phyloP scores from a whole-genome alignment of 1,139 yeast genomes.

The Saccharomyces hybrid region DNA sequence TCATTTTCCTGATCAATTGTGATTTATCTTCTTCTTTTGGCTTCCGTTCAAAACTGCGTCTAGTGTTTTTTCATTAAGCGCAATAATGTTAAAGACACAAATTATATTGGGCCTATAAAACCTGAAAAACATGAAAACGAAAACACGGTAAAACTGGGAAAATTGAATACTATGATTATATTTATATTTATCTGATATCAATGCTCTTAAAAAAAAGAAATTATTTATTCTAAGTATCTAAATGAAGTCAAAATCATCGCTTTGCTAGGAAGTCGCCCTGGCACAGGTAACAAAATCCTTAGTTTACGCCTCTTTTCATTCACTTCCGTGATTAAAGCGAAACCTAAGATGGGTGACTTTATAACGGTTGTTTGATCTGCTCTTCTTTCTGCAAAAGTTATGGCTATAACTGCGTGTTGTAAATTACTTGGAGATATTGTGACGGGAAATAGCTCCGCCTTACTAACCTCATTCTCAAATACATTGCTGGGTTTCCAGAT shows the following conservation, averaged over 20 bases:
- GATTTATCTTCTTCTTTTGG: not conserved
- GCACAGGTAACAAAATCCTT: conserved; percentile 75
- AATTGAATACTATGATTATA: not conserved
- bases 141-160: not conserved
- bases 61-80: not conserved
- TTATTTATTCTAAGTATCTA: conserved; percentile 55
- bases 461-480: conserved; percentile 7
- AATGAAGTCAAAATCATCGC: conserved; percentile 59
- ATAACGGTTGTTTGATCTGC: conserved; percentile 46
- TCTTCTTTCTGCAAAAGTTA: conserved; percentile 53
- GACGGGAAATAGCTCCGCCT: conserved; percentile 18
- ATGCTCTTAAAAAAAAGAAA: not conserved
- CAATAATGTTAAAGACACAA: not conserved
- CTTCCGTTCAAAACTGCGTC: not conserved
- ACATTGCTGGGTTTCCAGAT: conserved; percentile 41
- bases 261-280: conserved; percentile 73
- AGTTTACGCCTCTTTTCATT: conserved; percentile 66
- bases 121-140: not conserved
- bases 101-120: not conserved
- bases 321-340: conserved; percentile 45
- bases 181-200: not conserved
- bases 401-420: conserved; percentile 69
- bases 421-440: conserved; percentile 32
- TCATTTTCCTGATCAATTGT: not conserved
- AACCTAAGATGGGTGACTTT: conserved; percentile 60